Conservation (phyloP, 306 rosid species). For the Trifolium pratense region DNA sequence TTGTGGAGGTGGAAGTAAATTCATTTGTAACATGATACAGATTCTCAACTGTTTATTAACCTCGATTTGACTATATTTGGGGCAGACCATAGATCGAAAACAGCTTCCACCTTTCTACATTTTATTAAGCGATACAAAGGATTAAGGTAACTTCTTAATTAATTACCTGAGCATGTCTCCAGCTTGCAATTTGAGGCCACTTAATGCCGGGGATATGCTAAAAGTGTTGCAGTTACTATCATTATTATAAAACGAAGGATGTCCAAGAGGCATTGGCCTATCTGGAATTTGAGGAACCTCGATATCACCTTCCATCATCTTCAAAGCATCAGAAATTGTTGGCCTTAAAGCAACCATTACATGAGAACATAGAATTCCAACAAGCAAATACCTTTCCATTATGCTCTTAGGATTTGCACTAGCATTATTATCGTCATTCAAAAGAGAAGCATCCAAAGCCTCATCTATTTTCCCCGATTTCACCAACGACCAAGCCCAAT, state of each 20-base stretch:
- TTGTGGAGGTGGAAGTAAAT: neutral
- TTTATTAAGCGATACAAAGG: slow-evolving; percentile 29
- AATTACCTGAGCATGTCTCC: slow-evolving; percentile 94
- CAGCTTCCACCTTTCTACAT: slow-evolving; percentile 13
- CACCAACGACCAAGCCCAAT: slow-evolving; percentile 96
- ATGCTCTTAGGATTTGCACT: slow-evolving; percentile 81
- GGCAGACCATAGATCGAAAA: slow-evolving; percentile 16
- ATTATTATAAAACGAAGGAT: slow-evolving; percentile 58
- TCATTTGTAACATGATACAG: neutral
- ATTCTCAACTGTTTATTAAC: neutral
- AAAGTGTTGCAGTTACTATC: slow-evolving; percentile 50
- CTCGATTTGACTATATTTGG: neutral
- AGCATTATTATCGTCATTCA: slow-evolving; percentile 53
- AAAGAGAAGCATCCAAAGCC: slow-evolving; percentile 66
- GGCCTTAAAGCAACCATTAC: slow-evolving; percentile 97
- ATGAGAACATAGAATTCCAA: slow-evolving; percentile 91
- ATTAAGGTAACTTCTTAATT: slow-evolving; percentile 41
- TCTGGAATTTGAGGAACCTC: slow-evolving; percentile 91
- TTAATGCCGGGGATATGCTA: slow-evolving; percentile 79
- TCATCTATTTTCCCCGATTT: slow-evolving; percentile 69
- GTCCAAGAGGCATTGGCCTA: slow-evolving; percentile 94
- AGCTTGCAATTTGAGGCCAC: slow-evolving; percentile 62
- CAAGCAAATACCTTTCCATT: slow-evolving; percentile 86
- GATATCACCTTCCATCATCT: slow-evolving; percentile 95
- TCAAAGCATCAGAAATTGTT: slow-evolving; percentile 82